Percentiles rank a stretch among this genome's conserved stretches.
These are phyloP conservation scores for Pythium biforme DNA, from an alignment of 352 stramenopile genomes.

Conservation along the genomic window DNA sequence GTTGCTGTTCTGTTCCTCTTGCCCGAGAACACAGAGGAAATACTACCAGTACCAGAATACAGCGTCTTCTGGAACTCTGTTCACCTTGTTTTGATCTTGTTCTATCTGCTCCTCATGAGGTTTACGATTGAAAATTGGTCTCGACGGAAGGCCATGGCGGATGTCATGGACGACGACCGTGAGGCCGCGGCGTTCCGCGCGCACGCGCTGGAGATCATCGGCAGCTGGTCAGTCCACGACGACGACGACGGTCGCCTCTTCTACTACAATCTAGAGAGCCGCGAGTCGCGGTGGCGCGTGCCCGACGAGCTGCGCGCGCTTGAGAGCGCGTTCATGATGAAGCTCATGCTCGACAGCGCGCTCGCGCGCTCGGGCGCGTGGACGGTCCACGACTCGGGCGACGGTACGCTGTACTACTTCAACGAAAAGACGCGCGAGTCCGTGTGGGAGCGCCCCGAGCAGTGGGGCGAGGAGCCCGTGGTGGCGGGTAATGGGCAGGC, in stretches of 20 bases:
- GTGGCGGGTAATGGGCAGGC: constrained; percentile 12
- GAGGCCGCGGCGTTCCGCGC: constrained; percentile 36
- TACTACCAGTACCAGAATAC: not conserved
- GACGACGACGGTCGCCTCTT: constrained; percentile 74
- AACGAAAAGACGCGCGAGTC: constrained; percentile 66
- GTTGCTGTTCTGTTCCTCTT: not conserved
- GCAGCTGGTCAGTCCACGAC: constrained; percentile 70
- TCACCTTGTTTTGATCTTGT: not conserved
- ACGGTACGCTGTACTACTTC: constrained; percentile 81
- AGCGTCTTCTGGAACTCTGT: not conserved
- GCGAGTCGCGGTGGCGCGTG: constrained; percentile 56
- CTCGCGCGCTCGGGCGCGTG: constrained; percentile 64
- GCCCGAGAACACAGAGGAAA: not conserved
- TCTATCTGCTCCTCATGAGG: no score
- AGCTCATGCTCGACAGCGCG: constrained; percentile 75
- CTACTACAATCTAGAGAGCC: constrained; percentile 59
- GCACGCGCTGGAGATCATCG: constrained; percentile 59
- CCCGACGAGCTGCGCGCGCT: constrained; percentile 47
- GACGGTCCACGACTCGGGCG: constrained; percentile 68
- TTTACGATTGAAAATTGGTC: no score
- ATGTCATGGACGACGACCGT: not conserved
- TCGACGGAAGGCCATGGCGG: not conserved
- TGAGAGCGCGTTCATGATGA: constrained; percentile 81
- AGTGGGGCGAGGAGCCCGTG: constrained; percentile 45
- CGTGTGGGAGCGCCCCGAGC: constrained; percentile 63